Conservation (phyloP, 1,284 basidiomycete species). For the Ustilago cynodontis region DNA sequence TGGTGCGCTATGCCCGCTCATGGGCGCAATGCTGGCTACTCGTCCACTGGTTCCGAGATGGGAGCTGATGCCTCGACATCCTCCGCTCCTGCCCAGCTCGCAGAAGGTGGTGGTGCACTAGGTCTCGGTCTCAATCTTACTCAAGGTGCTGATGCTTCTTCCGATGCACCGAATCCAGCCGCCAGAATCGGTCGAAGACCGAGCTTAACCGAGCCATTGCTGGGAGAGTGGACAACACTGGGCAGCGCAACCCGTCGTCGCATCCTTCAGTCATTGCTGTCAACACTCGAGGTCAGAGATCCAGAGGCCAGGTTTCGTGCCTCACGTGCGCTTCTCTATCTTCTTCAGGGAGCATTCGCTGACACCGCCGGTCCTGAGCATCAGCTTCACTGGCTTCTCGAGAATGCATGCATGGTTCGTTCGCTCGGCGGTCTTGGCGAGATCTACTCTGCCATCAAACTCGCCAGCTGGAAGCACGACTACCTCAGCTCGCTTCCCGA, state of each 20-base stretch:
- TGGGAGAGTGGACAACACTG: constrained; percentile 62
- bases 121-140: constrained; percentile 53
- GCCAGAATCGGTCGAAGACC: constrained; percentile 19
- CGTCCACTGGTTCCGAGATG: constrained; percentile 22
- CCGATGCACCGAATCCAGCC: not conserved
- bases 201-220: constrained; percentile 31
- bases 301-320: constrained; percentile 56
- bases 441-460: constrained; percentile 88
- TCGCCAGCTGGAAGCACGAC: constrained; percentile 89
- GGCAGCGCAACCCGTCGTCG: constrained; percentile 55
- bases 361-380: constrained; percentile 91
- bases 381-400: constrained; percentile 94
- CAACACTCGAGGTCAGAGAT: constrained; percentile 63
- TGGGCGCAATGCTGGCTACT: constrained; percentile 32
- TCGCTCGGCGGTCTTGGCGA: constrained; percentile 84
- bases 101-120: constrained; percentile 35
- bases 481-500: constrained; percentile 68
- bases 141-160: constrained; percentile 1
- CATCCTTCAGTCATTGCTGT: constrained; percentile 58
- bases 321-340: constrained; percentile 62
- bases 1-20: constrained; percentile 56
- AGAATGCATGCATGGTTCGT: constrained; percentile 89
- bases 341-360: constrained; percentile 82
- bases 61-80: constrained; percentile 19
- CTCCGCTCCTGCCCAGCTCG: constrained; percentile 4